phyloP scores from a whole-genome alignment of 2,329 filamentous ascomycete genomes.

The Scedosporium dehoogii region DNA sequence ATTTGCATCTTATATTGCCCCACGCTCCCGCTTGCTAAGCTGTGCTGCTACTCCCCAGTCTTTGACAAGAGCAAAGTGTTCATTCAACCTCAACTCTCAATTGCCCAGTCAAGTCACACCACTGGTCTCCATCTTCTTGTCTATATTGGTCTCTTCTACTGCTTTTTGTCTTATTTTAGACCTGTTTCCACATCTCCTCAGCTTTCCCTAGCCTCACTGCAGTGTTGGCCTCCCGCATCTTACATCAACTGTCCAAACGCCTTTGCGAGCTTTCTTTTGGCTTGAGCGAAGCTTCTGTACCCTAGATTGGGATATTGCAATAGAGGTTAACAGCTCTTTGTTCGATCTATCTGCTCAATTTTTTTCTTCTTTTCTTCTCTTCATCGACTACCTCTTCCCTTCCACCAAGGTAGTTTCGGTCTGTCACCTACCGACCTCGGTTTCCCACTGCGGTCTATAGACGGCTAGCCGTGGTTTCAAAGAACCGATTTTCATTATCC shows the following conservation, averaged over 20 bases:
- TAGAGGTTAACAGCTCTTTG: neutral
- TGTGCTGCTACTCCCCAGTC: neutral
- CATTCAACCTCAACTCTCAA: neutral
- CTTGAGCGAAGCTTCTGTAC: neutral
- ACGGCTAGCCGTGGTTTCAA: neutral
- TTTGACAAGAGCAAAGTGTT: neutral
- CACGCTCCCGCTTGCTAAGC: neutral
- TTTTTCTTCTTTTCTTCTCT: neutral
- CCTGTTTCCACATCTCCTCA: neutral
- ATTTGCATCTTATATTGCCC: neutral
- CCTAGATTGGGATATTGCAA: neutral
- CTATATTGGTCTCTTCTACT: neutral
- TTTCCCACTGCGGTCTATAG: neutral
- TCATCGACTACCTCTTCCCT: neutral
- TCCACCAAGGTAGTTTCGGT: neutral
- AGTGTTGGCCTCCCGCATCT: neutral
- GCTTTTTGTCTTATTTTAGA: neutral
- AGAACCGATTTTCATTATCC: neutral
- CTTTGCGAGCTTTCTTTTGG: constrained; percentile 5
- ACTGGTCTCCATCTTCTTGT: neutral
- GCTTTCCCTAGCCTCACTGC: neutral
- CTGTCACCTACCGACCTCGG: neutral
- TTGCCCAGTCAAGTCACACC: neutral
- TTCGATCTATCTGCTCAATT: neutral
- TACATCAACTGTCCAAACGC: neutral